Evolutionary conservation across 192 early-diverging fungal species (phyloP), one percentile per base, ranked within the genome.

Genomic region (Coemansia sp.): DNA sequence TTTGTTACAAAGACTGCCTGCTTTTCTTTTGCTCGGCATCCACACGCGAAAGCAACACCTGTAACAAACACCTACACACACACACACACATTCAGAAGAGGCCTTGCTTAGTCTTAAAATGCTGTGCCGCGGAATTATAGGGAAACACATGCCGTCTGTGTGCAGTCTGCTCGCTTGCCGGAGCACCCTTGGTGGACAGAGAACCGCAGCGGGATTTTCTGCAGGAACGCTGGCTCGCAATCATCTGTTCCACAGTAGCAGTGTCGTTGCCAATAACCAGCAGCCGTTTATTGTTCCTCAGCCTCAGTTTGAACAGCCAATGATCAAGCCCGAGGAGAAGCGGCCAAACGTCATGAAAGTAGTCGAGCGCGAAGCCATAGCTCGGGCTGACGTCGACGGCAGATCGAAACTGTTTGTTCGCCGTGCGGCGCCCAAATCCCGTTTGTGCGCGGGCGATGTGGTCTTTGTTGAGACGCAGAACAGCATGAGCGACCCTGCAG

Each of bases 401-500:
- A 85, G 90, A 3, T 69, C 78, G 16, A 75, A 85, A 48, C 80
- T 93, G 49, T 90, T 93, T 62, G 71, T 83, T 31, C 86, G 87
- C 25, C 83, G 78, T 28, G 76, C 84, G 14, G 77, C 84, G 32
- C 71, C 88, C 4, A 83, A 85, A 38, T 61, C 89, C 14, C 84
- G 84, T 12, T 48, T 84, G 56, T 81, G 79, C 33, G 74, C 83
- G 1, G 91, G 90, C 18, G 84, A 87, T 67, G 82, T 93, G 17
- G 68, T 92, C 1, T 64, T 87, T 22, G 90, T 93, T 4, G 90
- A 91, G 67, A 87, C 86, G 7, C 65, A 84, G 48, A 92, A 85
- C 68, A 85, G 86, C 32, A 82, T 73, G 61, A 74, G 72, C 49
- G 71, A 78, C 3, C 69, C 84, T 22, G 67, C 71, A 16, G 71